Evolutionary conservation across 345 rosid species (phyloP).

Genomic region (Clarkia xantiana): DNA sequence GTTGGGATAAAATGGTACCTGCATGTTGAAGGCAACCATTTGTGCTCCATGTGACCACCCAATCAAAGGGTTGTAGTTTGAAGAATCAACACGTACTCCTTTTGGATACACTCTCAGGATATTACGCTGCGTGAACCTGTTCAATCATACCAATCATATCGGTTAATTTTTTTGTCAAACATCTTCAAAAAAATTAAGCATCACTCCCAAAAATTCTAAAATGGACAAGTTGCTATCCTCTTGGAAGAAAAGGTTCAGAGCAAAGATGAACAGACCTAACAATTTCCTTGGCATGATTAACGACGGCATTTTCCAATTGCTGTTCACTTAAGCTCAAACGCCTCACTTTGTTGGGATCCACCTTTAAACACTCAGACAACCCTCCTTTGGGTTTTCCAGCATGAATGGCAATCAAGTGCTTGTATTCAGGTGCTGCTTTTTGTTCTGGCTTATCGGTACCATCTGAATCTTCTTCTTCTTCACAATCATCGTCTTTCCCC

Average conservation of each 20-base stretch:
- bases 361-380: conserved; percentile 19
- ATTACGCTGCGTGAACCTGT: conserved; percentile 65
- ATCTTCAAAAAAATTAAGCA: background rate
- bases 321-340: conserved; percentile 66
- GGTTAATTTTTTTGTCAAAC: background rate
- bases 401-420: conserved; percentile 53
- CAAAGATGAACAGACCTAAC: conserved; percentile 20
- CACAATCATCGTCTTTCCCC: conserved; percentile 10
- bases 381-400: conserved; percentile 60
- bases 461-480: conserved; percentile 32
- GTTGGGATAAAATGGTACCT: conserved; percentile 28
- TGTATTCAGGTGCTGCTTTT: conserved; percentile 26
- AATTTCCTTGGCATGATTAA: conserved; percentile 26
- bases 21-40: conserved; percentile 98
- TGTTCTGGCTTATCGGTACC: background rate
- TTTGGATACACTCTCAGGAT: conserved; percentile 69
- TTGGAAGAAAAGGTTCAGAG: too few species aligned
- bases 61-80: conserved; percentile 66
- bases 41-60: conserved; percentile 97
- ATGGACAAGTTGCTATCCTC: too few species aligned
- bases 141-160: background rate
- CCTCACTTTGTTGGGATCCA: conserved; percentile 29
- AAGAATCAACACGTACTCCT: conserved; percentile 50
- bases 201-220: too few species aligned
- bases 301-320: conserved; percentile 35